Conservation (phyloP, 768 basidiomycete species). For the Tephrocybe rancida region DNA sequence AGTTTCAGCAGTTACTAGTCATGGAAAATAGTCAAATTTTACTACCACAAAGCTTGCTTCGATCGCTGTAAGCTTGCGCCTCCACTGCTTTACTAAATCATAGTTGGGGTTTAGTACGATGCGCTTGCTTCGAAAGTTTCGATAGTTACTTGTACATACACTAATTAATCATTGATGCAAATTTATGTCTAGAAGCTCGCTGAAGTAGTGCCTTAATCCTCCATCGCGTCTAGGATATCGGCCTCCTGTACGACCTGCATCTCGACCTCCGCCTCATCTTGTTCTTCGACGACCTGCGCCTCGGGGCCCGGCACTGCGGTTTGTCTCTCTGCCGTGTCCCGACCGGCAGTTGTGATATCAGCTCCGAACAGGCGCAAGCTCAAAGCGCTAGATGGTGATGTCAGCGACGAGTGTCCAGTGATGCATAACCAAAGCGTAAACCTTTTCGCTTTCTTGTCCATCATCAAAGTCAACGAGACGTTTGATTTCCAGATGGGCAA, state of each 20-base stretch:
- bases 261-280: neutral
- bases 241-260: slow-evolving; percentile 16
- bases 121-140: too few relatives aligned
- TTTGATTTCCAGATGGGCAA: slow-evolving; percentile 97
- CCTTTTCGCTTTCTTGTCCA: slow-evolving; percentile 98
- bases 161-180: neutral
- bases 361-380: slow-evolving; percentile 83
- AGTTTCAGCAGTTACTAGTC: too few relatives aligned
- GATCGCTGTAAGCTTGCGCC: too few relatives aligned
- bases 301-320: neutral
- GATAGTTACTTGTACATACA: too few relatives aligned
- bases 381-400: slow-evolving; percentile 60
- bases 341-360: slow-evolving; percentile 65
- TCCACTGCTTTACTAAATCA: too few relatives aligned
- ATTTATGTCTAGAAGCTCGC: too few relatives aligned
- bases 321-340: slow-evolving; percentile 30
- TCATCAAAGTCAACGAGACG: slow-evolving; percentile 86
- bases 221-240: slow-evolving; percentile 9
- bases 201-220: neutral
- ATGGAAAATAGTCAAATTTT: too few relatives aligned
- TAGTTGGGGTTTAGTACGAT: too few relatives aligned
- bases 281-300: neutral
- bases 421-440: slow-evolving; percentile 30
- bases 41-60: too few relatives aligned
- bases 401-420: slow-evolving; percentile 1